phyloP scores from a whole-genome alignment of 805 yeast genomes.

The Scheffersomyces ergatensis region DNA sequence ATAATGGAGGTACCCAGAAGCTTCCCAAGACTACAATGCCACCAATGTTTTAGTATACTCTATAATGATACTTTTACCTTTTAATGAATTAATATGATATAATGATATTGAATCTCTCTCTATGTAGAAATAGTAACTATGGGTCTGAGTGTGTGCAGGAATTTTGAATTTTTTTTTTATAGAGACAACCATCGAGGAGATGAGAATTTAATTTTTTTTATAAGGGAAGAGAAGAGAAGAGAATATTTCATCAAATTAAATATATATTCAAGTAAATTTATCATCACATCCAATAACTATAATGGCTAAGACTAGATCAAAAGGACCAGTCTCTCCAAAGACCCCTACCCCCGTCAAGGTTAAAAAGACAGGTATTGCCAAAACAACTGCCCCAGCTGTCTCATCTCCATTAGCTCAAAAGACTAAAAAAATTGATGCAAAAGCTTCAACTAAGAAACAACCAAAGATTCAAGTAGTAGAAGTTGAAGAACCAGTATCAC shows the following conservation, averaged over 20 bases:
- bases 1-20: slow-evolving; percentile 6
- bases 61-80: too few relatives aligned
- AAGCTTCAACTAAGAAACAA: slow-evolving; percentile 35
- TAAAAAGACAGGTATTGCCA: slow-evolving; percentile 17
- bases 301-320: slow-evolving; percentile 36
- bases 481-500: slow-evolving; percentile 1
- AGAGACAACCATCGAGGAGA: neutral
- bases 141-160: neutral
- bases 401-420: slow-evolving; percentile 22
- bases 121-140: too few relatives aligned
- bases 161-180: neutral
- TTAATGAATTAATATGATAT: too few relatives aligned
- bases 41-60: slow-evolving; percentile 12
- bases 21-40: slow-evolving; percentile 37
- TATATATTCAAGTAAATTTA: too few relatives aligned
- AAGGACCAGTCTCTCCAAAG: slow-evolving; percentile 20
- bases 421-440: slow-evolving; percentile 13
- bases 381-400: slow-evolving; percentile 16
- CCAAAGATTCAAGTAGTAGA: slow-evolving; percentile 4
- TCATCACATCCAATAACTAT: neutral
- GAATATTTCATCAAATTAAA: too few relatives aligned
- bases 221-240: too few relatives aligned
- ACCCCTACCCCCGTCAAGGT: slow-evolving; percentile 22
- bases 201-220: neutral
- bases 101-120: too few relatives aligned